Evolutionary conservation across 257 asterid genomes (phyloP), one percentile per base, ranked within the genome.

Genomic region (Solanum virginianum): DNA sequence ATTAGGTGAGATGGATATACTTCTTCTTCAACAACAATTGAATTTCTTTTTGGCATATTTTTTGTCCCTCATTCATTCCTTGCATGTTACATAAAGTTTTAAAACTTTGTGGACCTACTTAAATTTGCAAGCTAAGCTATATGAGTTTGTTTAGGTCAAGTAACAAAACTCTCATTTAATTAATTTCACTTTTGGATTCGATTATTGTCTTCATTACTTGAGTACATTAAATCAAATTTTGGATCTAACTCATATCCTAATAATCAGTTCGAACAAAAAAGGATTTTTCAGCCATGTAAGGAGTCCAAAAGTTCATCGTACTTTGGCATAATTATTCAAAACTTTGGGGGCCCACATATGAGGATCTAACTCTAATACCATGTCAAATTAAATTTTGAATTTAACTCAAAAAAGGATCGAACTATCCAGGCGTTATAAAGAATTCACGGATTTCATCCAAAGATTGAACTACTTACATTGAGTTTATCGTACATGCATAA

Each of bases 1-100:
- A 95, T 93, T 94, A 91, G 98, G 98, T 95, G 86, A 94, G 87
- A 26, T 80, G 86, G 57, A 32, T 54, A 32, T 45, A 83, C 83
- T 85, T 68, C 81, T 68, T 26, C 39, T 83, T 94, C 60, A 82
- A 89, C 80, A 45, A 22, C 69, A 92, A 87, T 32, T 68, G 6
- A 69, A 53, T 20, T 39, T 74, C 60, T 68, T 66, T 83, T 53
- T 8, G 47, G 60, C 68, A 53, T 59, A 90, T 29, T 66, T n/a
- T 41, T 82, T 12, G 72, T 71, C 86, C 84, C 62, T 22, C n/a
- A 60, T 45, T 85, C 83, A 72, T 89, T 85, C 79, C 88, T 83
- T 90, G 85, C 85, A 82, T 77, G n/a, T 85, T 88, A 85, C 91
- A 87, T 85, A 83, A 90, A 88, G 84, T 53, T 43, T 54, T 4